phyloP scores from a whole-genome alignment of 1,284 basidiomycete species.

The Apiotrichum gracile region DNA sequence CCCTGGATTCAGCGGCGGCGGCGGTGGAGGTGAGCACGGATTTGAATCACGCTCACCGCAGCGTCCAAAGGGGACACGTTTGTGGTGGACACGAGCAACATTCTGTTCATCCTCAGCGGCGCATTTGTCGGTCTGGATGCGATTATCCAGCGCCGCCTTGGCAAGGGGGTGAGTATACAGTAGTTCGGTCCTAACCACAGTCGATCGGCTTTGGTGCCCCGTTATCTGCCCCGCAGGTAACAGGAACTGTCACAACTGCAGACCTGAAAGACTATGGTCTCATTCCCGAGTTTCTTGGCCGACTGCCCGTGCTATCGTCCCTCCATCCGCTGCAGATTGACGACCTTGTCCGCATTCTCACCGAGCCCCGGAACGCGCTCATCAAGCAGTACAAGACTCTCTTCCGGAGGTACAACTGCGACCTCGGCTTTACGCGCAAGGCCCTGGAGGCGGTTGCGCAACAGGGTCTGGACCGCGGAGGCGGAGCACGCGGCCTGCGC shows the following conservation, averaged over 20 bases:
- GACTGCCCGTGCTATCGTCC: slow-evolving; percentile 79
- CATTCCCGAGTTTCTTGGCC: slow-evolving; percentile 90
- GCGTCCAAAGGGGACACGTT: slow-evolving; percentile 42
- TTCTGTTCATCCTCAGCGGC: slow-evolving; percentile 84
- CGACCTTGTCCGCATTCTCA: slow-evolving; percentile 83
- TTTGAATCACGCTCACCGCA: no score
- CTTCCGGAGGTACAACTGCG: slow-evolving; percentile 51
- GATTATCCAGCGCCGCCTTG: slow-evolving; percentile 68
- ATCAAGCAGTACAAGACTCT: slow-evolving; percentile 81
- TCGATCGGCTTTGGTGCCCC: slow-evolving; percentile 82
- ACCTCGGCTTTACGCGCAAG: slow-evolving; percentile 45
- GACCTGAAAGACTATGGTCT: slow-evolving; percentile 86
- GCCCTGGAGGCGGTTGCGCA: slow-evolving; percentile 61
- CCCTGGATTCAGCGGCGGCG: slow-evolving; percentile 37
- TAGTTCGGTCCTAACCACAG: slow-evolving; percentile 50
- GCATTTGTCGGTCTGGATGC: slow-evolving; percentile 89
- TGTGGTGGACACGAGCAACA: slow-evolving; percentile 58
- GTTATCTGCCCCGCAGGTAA: slow-evolving; percentile 44
- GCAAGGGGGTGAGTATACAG: slow-evolving; percentile 78
- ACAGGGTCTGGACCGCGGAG: slow-evolving; percentile 70
- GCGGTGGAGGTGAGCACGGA: slow-evolving; percentile 26
- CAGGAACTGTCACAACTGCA: slow-evolving; percentile 35
- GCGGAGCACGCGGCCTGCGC: slow-evolving; percentile 81
- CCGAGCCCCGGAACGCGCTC: slow-evolving; percentile 83
- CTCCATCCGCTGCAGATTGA: slow-evolving; percentile 63